These are phyloP conservation scores for Neopestalotiopsis rosae DNA, from an alignment of 2,329 filamentous ascomycete genomes.

Conservation along the genomic window DNA sequence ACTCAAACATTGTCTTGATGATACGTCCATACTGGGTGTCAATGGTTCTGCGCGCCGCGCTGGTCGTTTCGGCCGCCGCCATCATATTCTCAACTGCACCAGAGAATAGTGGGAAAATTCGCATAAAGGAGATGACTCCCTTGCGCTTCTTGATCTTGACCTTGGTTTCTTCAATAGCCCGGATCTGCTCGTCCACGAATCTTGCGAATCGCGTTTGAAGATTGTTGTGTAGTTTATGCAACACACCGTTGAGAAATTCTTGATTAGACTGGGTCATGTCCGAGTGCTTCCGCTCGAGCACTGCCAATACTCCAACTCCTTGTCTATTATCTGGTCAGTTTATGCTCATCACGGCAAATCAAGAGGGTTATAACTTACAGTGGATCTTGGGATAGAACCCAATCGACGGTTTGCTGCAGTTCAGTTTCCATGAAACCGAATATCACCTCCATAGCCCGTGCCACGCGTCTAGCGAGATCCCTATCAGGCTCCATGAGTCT, in stretches of 20 bases:
- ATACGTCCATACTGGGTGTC: slow-evolving; percentile 89
- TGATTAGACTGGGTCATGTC: slow-evolving; percentile 90
- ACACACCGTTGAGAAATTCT: slow-evolving; percentile 80
- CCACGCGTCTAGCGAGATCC: slow-evolving; percentile 80
- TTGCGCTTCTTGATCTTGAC: slow-evolving; percentile 99
- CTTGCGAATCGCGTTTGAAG: slow-evolving; percentile 80
- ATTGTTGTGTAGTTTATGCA: slow-evolving; percentile 80
- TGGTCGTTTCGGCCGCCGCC: slow-evolving; percentile 57
- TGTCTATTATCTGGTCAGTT: slow-evolving; percentile 60
- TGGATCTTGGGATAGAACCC: slow-evolving; percentile 80
- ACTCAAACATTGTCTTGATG: slow-evolving; percentile 96
- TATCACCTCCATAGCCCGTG: slow-evolving; percentile 87
- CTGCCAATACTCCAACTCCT: slow-evolving; percentile 84
- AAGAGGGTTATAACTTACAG: slow-evolving; percentile 61
- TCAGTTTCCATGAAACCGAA: slow-evolving; percentile 84
- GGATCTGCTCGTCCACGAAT: slow-evolving; percentile 93
- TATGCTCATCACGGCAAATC: neutral
- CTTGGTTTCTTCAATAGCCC: slow-evolving; percentile 96
- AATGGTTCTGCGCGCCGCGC: slow-evolving; percentile 75
- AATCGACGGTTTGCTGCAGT: slow-evolving; percentile 80
- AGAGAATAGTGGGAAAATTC: slow-evolving; percentile 89
- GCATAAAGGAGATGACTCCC: slow-evolving; percentile 94
- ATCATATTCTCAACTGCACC: slow-evolving; percentile 85
- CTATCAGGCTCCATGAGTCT: slow-evolving; percentile 89
- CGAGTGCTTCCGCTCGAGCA: slow-evolving; percentile 78